Evolutionary conservation across 2,329 filamentous ascomycete species (phyloP).

Genomic region (Aspergillus fructus): DNA sequence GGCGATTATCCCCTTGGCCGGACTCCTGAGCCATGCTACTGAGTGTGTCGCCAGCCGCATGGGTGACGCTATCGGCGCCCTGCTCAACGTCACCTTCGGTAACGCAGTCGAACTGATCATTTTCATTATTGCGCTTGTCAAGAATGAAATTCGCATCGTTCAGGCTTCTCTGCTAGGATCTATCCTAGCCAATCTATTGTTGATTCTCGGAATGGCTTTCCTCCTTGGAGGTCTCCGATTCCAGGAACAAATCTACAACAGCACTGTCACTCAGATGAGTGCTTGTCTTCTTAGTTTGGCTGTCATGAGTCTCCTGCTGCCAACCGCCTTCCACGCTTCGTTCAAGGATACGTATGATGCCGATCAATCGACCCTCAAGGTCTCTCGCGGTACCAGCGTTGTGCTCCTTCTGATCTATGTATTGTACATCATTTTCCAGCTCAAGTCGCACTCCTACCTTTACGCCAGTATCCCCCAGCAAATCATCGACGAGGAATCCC

Average conservation of each 20-base stretch:
- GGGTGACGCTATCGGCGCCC: constrained; percentile 69
- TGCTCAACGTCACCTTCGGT: constrained; percentile 76
- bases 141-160: constrained; percentile 85
- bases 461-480: constrained; percentile 91
- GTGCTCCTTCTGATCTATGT: constrained; percentile 79
- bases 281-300: constrained; percentile 87
- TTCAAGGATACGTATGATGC: constrained; percentile 65
- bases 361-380: constrained; percentile 71
- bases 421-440: constrained; percentile 82
- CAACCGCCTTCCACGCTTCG: constrained; percentile 89
- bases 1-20: constrained; percentile 73
- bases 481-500: constrained; percentile 86
- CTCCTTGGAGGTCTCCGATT: constrained; percentile 81
- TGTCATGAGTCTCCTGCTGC: constrained; percentile 83
- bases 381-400: constrained; percentile 86
- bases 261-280: constrained; percentile 93
- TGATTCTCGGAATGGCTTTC: constrained; percentile 92
- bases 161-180: constrained; percentile 88
- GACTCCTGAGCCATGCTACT: constrained; percentile 69
- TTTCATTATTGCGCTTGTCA: constrained; percentile 73
- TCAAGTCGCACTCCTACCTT: constrained; percentile 88
- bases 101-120: constrained; percentile 80
- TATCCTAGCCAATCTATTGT: constrained; percentile 81
- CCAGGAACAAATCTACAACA: constrained; percentile 93
- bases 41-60: constrained; percentile 72